Evolutionary conservation across 192 early-diverging fungal species (phyloP), one percentile per base, ranked within the genome.

Genomic region (Powellomyces hirtus): DNA sequence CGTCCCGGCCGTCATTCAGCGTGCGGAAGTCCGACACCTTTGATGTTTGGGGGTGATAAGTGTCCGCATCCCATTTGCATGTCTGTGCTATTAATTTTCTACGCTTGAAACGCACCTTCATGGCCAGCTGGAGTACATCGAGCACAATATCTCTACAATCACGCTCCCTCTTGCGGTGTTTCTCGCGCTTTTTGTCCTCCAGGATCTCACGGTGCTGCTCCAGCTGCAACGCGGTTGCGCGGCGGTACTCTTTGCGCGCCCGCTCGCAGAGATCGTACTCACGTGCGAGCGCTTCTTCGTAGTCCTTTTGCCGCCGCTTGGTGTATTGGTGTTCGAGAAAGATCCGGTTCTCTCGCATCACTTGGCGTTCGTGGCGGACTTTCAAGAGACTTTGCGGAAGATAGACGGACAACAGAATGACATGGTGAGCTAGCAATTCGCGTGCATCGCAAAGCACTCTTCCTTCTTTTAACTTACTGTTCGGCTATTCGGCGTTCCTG

Each of bases 401-500:
- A n/a, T n/a, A n/a, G n/a, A n/a, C n/a, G n/a, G n/a, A n/a, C n/a
- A n/a, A n/a, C n/a, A n/a, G n/a, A n/a, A n/a, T n/a, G n/a, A n/a
- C n/a, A n/a, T n/a, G n/a, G n/a, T n/a, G n/a, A n/a, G n/a, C n/a
- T n/a, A n/a, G n/a, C n/a, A n/a, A n/a, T n/a, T n/a, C n/a, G n/a
- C n/a, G n/a, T n/a, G n/a, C n/a, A n/a, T n/a, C n/a, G n/a, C n/a
- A n/a, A n/a, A n/a, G n/a, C n/a, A n/a, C n/a, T n/a, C n/a, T n/a
- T n/a, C n/a, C n/a, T 24, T 49, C n/a, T 18, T 49, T 14, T 5
- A 3, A 14, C 46, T 44, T 51, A 82, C 79, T 86, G 82, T 59
- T 86, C 81, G 2, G 81, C 84, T n/a, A 87, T 87, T 4, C 85
- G 46, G 6, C 84, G 59, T 59, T 87, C 85, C 62, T 87, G 85